Percentiles rank a stretch among this genome's conserved stretches.
Conservation (phyloP, 495 filamentous ascomycete genomes). For the Aspergillus sclerotioniger region DNA sequence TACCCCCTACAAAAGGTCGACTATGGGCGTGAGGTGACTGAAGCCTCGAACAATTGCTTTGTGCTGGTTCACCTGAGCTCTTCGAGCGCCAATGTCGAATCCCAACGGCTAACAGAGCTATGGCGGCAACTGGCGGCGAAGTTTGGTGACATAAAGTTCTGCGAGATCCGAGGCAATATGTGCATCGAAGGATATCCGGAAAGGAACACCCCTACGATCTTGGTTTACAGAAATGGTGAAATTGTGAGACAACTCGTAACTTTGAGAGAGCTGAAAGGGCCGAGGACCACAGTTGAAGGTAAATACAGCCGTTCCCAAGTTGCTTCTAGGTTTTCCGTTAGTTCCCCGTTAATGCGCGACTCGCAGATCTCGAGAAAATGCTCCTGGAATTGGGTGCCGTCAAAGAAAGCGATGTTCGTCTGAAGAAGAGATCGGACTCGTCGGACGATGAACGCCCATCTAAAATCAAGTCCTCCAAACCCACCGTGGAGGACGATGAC, state of each 20-base stretch:
- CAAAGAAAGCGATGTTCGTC: constrained; percentile 69
- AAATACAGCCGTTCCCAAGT: constrained; percentile 11
- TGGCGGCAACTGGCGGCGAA: constrained; percentile 81
- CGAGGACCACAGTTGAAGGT: constrained; percentile 64
- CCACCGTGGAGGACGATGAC: constrained; percentile 59
- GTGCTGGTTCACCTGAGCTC: constrained; percentile 88
- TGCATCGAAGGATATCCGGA: constrained; percentile 98
- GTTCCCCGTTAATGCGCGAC: background rate
- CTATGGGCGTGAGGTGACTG: constrained; percentile 88
- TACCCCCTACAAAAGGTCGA: constrained; percentile 94
- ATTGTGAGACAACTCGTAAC: constrained; percentile 87
- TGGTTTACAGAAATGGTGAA: constrained; percentile 89
- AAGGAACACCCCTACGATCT: constrained; percentile 87
- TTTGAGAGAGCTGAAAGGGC: constrained; percentile 72
- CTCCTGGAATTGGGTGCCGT: constrained; percentile 81
- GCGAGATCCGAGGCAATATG: constrained; percentile 87
- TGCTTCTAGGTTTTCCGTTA: background rate
- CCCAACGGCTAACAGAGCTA: constrained; percentile 74
- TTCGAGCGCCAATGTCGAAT: constrained; percentile 76
- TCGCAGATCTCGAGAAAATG: constrained; percentile 64
- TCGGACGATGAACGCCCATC: constrained; percentile 55
- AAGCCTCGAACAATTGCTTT: constrained; percentile 68
- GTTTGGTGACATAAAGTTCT: constrained; percentile 95
- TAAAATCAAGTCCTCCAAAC: constrained; percentile 28
- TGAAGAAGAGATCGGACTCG: constrained; percentile 59